Conservation (phyloP, 108 stramenopile species). For the Craspedostauros australis region DNA sequence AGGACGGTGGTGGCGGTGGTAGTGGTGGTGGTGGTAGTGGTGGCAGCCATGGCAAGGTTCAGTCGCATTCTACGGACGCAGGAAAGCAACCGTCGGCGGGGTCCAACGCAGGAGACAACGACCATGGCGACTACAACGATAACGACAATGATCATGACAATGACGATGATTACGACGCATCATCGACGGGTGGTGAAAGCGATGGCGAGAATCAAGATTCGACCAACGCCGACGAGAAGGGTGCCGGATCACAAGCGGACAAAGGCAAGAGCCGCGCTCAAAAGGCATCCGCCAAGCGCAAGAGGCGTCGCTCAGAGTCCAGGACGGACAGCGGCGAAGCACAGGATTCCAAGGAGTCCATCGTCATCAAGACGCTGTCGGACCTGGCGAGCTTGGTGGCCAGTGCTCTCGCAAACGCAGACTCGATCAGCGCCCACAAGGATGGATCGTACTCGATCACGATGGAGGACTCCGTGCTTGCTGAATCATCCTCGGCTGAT, state of each 20-base stretch:
- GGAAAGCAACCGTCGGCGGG: no score
- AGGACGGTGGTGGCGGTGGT: no score
- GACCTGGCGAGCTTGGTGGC: constrained; percentile 37
- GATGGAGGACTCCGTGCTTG: constrained; percentile 32
- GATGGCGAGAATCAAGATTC: neutral
- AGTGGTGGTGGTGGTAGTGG: no score
- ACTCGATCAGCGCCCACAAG: neutral
- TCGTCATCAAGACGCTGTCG: constrained; percentile 32
- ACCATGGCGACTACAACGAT: neutral
- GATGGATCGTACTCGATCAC: constrained; percentile 3
- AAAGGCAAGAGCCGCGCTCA: neutral
- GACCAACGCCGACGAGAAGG: neutral
- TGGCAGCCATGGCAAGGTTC: no score
- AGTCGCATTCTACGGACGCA: no score
- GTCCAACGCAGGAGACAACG: neutral
- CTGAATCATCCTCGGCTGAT: constrained; percentile 13
- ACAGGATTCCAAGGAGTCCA: constrained; percentile 50
- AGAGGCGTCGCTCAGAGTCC: constrained; percentile 12
- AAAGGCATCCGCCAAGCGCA: neutral
- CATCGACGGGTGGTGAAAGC: neutral
- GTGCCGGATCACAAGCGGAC: neutral
- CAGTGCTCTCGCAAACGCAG: constrained; percentile 9
- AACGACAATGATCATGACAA: constrained; percentile 1
- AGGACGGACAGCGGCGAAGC: constrained; percentile 23
- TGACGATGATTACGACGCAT: constrained; percentile 6